These are phyloP conservation scores for Peribolospora baueri DNA, from an alignment of 768 basidiomycete genomes.

Conservation along the genomic window DNA sequence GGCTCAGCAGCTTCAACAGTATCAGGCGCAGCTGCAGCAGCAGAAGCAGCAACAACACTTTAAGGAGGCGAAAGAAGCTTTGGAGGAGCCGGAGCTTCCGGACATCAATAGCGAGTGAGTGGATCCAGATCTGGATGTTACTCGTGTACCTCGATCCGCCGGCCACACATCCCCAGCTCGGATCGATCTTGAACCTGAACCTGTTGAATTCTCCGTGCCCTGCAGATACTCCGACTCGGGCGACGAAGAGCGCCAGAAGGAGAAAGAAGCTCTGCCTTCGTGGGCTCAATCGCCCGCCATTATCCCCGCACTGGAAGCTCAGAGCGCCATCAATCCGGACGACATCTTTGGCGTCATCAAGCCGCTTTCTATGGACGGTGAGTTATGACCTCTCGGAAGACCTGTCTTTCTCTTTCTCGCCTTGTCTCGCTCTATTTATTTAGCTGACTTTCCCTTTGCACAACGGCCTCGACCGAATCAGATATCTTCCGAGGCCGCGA, in stretches of 20 bases:
- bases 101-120: slow-evolving; percentile 70
- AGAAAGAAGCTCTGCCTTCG: slow-evolving; percentile 41
- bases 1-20: neutral
- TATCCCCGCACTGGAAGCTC: slow-evolving; percentile 46
- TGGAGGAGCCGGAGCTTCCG: slow-evolving; percentile 36
- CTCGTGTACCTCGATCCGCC: neutral
- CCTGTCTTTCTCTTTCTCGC: neutral
- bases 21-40: neutral
- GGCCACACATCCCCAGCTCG: too few species aligned
- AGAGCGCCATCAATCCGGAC: slow-evolving; percentile 49
- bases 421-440: neutral
- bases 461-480: neutral
- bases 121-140: neutral
- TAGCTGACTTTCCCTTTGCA: too few species aligned
- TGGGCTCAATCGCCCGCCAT: slow-evolving; percentile 89
- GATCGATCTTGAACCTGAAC: too few species aligned
- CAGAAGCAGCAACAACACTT: neutral
- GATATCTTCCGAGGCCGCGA: slow-evolving; percentile 58
- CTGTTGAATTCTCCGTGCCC: neutral
- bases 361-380: slow-evolving; percentile 55
- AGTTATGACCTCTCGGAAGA: neutral
- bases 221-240: slow-evolving; percentile 70
- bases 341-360: slow-evolving; percentile 76
- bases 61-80: neutral
- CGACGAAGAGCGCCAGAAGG: slow-evolving; percentile 51